Percentiles rank a stretch among this genome's conserved stretches.
Conservation (phyloP, 306 rosid species). For the Urtica urens region DNA sequence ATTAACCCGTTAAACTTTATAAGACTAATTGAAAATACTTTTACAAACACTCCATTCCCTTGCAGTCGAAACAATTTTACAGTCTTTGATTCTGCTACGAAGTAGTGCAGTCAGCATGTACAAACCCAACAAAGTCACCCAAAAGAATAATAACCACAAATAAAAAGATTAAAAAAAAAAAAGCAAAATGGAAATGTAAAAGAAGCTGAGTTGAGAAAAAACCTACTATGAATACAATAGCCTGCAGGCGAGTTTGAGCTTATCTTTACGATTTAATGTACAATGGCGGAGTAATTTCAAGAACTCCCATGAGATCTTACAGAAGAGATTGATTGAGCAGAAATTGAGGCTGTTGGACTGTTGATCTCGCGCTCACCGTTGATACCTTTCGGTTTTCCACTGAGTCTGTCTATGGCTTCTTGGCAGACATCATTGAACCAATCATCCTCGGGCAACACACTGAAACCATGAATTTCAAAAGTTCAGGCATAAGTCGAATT, state of each 20-base stretch:
- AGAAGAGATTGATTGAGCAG: constrained; percentile 94
- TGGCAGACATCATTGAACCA: constrained; percentile 87
- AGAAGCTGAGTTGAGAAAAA: background rate
- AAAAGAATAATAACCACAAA: constrained; percentile 1
- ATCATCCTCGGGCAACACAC: constrained; percentile 83
- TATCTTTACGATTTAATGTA: constrained; percentile 24
- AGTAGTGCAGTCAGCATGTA: constrained; percentile 40
- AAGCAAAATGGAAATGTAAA: constrained; percentile 11
- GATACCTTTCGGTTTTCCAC: constrained; percentile 75
- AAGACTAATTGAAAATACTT: background rate
- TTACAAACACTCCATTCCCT: background rate
- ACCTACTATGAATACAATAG: constrained; percentile 16
- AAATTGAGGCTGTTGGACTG: constrained; percentile 94
- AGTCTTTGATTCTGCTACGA: constrained; percentile 19
- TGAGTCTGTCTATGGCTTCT: constrained; percentile 72
- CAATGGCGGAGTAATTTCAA: constrained; percentile 28
- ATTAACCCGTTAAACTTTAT: no score
- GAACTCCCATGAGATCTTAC: constrained; percentile 88
- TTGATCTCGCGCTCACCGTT: constrained; percentile 74
- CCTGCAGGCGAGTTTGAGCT: constrained; percentile 9
- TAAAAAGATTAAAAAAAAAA: constrained; percentile 1
- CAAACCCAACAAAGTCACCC: constrained; percentile 36
- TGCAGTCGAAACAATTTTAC: constrained; percentile 25
- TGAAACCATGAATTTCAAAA: constrained; percentile 22
- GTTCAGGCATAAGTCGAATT: background rate